These are phyloP conservation scores for Talaromyces rugulosus DNA, from an alignment of 2,329 filamentous ascomycete species.

Conservation along the genomic window DNA sequence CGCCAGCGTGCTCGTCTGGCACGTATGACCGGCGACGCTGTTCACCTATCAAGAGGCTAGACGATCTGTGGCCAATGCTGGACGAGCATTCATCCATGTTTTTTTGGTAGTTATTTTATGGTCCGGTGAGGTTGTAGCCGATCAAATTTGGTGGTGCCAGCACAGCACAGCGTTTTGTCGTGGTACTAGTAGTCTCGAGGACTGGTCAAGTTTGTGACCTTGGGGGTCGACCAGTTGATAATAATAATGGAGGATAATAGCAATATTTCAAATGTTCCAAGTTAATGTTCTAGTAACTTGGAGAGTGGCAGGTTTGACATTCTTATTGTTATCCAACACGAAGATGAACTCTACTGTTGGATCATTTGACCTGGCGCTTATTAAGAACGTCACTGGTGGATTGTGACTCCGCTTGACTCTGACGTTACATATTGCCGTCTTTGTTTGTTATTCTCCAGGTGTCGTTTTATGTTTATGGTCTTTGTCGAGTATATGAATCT, in stretches of 20 bases:
- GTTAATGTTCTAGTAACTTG: background rate
- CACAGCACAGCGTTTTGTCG: slow-evolving; percentile 8
- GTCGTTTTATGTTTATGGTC: background rate
- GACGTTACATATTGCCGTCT: background rate
- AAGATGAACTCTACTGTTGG: background rate
- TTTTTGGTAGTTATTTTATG: background rate
- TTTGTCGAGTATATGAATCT: background rate
- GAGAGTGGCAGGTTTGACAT: background rate
- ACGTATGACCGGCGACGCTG: slow-evolving; percentile 6
- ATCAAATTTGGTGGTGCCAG: slow-evolving; percentile 7
- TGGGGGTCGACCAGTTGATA: background rate
- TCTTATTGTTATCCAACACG: too few relatives aligned
- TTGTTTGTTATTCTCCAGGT: background rate
- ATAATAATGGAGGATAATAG: background rate
- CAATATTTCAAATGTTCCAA: background rate
- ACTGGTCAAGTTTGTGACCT: background rate
- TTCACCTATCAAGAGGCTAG: slow-evolving; percentile 14
- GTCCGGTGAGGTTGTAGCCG: background rate
- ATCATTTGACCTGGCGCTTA: background rate
- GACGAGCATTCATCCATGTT: slow-evolving; percentile 20
- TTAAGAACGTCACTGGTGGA: background rate
- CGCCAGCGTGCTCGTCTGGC: background rate
- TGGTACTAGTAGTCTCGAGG: background rate
- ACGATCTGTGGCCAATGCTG: slow-evolving; percentile 15
- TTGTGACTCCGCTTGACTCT: background rate